Conservation (phyloP, 2,329 filamentous ascomycete species). For the Hypoxylon sp. region DNA sequence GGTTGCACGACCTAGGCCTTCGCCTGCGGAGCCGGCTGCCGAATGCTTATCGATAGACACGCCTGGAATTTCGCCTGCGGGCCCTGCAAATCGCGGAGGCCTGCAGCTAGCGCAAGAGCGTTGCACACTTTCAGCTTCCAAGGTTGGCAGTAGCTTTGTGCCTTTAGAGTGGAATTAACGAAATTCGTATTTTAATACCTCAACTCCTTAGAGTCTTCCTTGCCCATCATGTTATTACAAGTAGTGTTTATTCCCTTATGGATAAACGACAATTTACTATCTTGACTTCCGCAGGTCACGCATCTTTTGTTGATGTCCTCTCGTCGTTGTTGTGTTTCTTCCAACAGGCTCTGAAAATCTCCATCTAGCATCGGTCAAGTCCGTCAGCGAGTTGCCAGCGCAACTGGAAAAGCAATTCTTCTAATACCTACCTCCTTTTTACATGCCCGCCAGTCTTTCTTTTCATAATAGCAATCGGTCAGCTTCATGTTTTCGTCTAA, state of each 20-base stretch:
- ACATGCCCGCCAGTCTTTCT: constrained; percentile 95
- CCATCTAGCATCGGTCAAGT: constrained; percentile 74
- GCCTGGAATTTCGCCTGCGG: background rate
- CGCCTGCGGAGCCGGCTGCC: constrained; percentile 12
- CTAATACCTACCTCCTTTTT: constrained; percentile 80
- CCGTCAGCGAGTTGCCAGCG: constrained; percentile 21
- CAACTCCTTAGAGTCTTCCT: constrained; percentile 16
- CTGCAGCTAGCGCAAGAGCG: background rate
- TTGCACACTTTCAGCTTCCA: constrained; percentile 8
- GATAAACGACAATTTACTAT: background rate
- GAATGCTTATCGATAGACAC: constrained; percentile 31
- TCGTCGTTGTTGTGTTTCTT: constrained; percentile 88
- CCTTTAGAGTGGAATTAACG: constrained; percentile 28
- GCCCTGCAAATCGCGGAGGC: background rate
- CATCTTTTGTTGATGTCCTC: constrained; percentile 82
- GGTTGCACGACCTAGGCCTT: background rate
- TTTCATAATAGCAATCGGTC: constrained; percentile 96
- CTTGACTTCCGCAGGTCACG: constrained; percentile 42
- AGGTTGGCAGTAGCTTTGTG: background rate
- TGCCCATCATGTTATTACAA: constrained; percentile 15
- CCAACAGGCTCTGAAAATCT: constrained; percentile 90
- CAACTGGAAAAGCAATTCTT: constrained; percentile 15
- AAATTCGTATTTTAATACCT: constrained; percentile 31
- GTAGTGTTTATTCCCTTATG: background rate
- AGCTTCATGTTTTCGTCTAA: constrained; percentile 88